Conservation (phyloP, 495 filamentous ascomycete species). For the Penicillium steckii region DNA sequence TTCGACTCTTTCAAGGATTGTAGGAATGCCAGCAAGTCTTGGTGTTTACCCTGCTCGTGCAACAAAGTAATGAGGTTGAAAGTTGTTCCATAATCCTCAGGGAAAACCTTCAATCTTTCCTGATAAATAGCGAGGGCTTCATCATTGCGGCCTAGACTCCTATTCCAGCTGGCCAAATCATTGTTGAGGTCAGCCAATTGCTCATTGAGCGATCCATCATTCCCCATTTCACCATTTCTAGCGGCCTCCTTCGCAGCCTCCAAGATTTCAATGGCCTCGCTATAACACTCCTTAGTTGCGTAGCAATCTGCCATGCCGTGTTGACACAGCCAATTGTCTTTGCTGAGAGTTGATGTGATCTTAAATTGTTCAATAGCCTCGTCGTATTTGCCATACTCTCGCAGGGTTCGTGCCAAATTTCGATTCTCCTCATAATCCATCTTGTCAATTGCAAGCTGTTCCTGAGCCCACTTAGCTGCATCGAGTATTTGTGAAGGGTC, state of each 20-base stretch:
- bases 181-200: neutral
- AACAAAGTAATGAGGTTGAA: conserved; percentile 2
- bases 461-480: conserved; percentile 11
- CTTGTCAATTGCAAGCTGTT: conserved; percentile 3
- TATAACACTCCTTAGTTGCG: conserved; percentile 2
- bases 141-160: conserved; percentile 1
- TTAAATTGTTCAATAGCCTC: conserved; percentile 19
- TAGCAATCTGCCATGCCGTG: conserved; percentile 13
- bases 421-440: conserved; percentile 15
- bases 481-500: neutral
- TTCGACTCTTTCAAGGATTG: conserved; percentile 10
- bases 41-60: neutral
- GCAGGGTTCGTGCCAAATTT: conserved; percentile 10
- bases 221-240: neutral
- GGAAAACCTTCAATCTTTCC: neutral
- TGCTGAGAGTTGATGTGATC: conserved; percentile 3
- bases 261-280: conserved; percentile 7
- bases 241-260: conserved; percentile 1
- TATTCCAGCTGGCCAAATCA: conserved; percentile 9
- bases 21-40: conserved; percentile 10
- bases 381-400: neutral
- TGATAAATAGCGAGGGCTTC: conserved; percentile 11
- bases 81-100: conserved; percentile 6
- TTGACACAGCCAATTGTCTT: conserved; percentile 14
- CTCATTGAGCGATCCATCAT: neutral